Base-by-base conservation (phyloP, 495 filamentous ascomycete genomes). In the Penicillium pancosmium region DNA sequence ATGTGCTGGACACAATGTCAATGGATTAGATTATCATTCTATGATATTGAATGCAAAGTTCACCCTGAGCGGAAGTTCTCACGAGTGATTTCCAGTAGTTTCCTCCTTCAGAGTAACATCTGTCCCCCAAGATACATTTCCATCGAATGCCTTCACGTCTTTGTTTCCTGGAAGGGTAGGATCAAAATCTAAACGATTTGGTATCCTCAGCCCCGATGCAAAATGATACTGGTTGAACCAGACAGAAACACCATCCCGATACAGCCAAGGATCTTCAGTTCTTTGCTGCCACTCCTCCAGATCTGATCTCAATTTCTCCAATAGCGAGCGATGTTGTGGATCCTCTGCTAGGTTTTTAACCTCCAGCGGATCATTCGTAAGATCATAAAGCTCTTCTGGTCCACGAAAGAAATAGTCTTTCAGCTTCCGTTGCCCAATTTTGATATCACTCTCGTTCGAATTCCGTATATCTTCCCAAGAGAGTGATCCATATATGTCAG, bases 151-250 rank as follows among this genome's bases (percentile, higher is more conserved):
- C 11, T 38, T n/a, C 9, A 38, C 36, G 5, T 38, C 36, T 5
- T 4, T 4, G 10, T 52, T 57, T 1, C 48, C 55, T 5, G 54
- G 54, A 4, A 19, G 10, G 8, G 46, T 16, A 1, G 38, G 2
- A 60, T 78, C 76, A 55, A 79, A 69, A 36, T 80, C 77, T n/a
- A 74, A 63, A 16, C 72, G 66, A 60, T 80, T 73, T 0, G 75
- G 76, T 4, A 80, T 55, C 50, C 61, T 57, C 55, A 80, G 35
- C 1, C 75, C 75, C 4, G 64, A 58, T 15, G 67, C 46, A 8
- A 72, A 54, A 65, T 78, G 73, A 33, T 63, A 48, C 15, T 58
- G 56, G 23, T 71, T 61, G 36, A 68, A 61, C 54, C 55, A 67
- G 15, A 72, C 33, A 5, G 61, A 67, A 12, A 73, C 66, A 3